Evolutionary conservation across 164 flowering plant genomes (phyloP), one percentile per base, ranked within the genome.

Genomic region (Piper longum): DNA sequence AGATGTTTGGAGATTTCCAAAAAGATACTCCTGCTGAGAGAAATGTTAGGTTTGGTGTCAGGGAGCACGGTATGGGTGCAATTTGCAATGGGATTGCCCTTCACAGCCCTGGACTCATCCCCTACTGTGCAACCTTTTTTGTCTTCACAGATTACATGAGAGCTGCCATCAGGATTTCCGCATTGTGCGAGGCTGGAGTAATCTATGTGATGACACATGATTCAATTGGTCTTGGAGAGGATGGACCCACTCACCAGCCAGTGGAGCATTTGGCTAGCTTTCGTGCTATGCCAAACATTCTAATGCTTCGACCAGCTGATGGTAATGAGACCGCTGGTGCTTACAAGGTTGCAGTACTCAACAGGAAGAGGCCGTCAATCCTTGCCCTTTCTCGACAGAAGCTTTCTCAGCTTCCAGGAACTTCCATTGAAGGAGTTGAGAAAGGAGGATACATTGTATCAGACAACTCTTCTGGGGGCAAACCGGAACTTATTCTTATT

Each of bases 111-210:
- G 99, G 99, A 57, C 64, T 87, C 45, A 75, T 90, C 64, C 97
- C 99, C 2, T 93, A 93, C 80, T 87, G 97, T 75, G 99, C 97
- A 41, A 93, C 99, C 14, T 93, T 90, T 83, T 93, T 93, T 61
- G 99, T 93, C 63, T 93, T 93, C 79, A 90, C 99, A 3, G 99
- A 93, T 75, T 93, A 91, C 89, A 88, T 90, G 97, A 85, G 99
- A 69, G 89, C 83, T 59, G 96, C 99, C 67, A 93, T 93, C 14
- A 76, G 99, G 70, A 79, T 93, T 55, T 87, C 99, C 16, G 99
- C 99, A 64, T 73, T 93, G 76, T 67, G 59, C 64, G 87, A 89
- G 67, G 81, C 96, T 55, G 80, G 95, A 58, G 97, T 93, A 40
- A 88, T 90, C 70, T 93, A 91, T 68, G 95, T 93, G 60, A 90